Base-by-base conservation (phyloP, 305 asterid genomes). In the Salvia sclarea region DNA sequence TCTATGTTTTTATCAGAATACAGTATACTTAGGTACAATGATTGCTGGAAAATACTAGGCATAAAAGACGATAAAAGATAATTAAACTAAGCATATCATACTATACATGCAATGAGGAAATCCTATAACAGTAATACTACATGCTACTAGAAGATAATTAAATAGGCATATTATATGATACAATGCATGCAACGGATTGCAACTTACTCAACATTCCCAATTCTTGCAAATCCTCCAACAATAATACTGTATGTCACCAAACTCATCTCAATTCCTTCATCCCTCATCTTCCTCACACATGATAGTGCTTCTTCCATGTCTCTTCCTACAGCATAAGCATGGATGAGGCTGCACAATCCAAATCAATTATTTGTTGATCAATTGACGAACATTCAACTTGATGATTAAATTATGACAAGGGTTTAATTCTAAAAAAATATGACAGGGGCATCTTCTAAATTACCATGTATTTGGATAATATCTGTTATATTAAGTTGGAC, bases 251-350 rank as follows among this genome's bases (percentile, higher is more conserved):
- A 89, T 9, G 99, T 94, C 69, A 94, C 99, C 83, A 94, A 80
- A 72, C 87, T 94, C 93, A 89, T 73, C 73, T 94, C 95, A 56
- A 91, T 83, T 56, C 90, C 99, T 70, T 89, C 99, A 37, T 79
- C 89, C 73, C 80, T 84, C 98, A 94, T 94, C 81, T 86, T 85
- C 77, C 94, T 87, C 66, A 81, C 95, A 71, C 99, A 94, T 69
- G 89, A 82, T 62, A 94, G 70, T 75, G 99, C 98, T 80, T 94
- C 99, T 75, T 89, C 98, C 99, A 94, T 94, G 80, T 91, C 99
- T 81, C 93, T 89, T 62, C 95, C 99, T 12, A 87, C 93, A 30
- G 97, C 83, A 78, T 94, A 94, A 54, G 99, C 99, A 72, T 91
- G 98, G 71, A 94, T 75, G 56, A 94, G 95, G 87, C 98, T 94